Conservation (phyloP, 441 rosid species). For the Erodium chrysanthum region DNA sequence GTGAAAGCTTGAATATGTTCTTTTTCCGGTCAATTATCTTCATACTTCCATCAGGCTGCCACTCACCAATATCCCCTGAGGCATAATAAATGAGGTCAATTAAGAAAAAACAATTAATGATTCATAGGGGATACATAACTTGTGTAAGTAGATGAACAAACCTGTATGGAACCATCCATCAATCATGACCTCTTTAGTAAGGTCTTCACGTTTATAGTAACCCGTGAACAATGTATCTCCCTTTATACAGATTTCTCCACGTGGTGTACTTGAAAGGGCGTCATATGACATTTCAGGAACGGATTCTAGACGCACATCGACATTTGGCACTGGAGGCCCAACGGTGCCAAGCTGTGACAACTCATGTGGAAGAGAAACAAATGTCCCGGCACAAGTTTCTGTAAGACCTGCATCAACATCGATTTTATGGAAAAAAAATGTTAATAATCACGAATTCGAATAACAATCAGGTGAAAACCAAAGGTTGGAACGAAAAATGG, state of each 20-base stretch:
- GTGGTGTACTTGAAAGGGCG: conserved; percentile 42
- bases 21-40: conserved; percentile 85
- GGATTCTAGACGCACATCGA: conserved; percentile 74
- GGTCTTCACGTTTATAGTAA: conserved; percentile 86
- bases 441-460: neutral
- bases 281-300: conserved; percentile 90
- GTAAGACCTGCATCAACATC: conserved; percentile 54
- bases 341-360: conserved; percentile 80
- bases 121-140: neutral
- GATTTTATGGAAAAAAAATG: conserved; percentile 3
- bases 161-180: conserved; percentile 99
- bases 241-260: conserved; percentile 84
- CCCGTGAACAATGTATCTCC: conserved; percentile 72
- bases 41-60: conserved; percentile 95
- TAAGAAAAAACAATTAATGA: conserved; percentile 4
- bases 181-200: conserved; percentile 63
- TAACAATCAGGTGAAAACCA: too few relatives aligned
- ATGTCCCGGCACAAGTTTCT: conserved; percentile 88
- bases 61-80: conserved; percentile 91
- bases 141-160: conserved; percentile 16
- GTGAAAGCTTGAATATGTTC: conserved; percentile 92
- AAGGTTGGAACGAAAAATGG: too few relatives aligned
- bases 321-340: conserved; percentile 92
- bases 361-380: conserved; percentile 80
- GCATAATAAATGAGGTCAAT: conserved; percentile 14